Evolutionary conservation across 208 protist genomes (phyloP).

Genomic region (Wallacemonas rigidus): DNA sequence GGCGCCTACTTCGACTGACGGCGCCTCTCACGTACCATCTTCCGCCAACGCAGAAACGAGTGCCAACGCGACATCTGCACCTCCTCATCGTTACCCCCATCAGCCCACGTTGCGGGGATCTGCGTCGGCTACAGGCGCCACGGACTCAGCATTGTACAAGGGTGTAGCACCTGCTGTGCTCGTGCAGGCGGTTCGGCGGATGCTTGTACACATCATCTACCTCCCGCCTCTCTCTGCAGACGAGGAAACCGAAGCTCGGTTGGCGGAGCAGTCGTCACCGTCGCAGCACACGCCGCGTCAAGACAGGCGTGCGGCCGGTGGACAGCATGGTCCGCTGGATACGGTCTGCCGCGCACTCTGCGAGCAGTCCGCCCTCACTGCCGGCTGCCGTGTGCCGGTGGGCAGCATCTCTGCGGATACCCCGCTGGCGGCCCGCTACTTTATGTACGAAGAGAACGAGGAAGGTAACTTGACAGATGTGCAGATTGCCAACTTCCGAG

Average conservation of each 20-base stretch:
- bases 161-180: constrained; percentile 4
- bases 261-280: neutral
- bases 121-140: neutral
- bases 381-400: neutral
- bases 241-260: neutral
- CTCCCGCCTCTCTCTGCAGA: neutral
- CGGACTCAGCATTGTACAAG: neutral
- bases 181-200: constrained; percentile 5
- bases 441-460: neutral
- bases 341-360: neutral
- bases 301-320: neutral
- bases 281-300: neutral
- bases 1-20: neutral
- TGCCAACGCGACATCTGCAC: neutral
- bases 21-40: neutral
- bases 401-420: neutral
- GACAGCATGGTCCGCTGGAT: neutral
- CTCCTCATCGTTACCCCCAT: neutral
- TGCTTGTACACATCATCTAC: constrained; percentile 8
- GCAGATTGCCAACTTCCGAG: constrained; percentile 8
- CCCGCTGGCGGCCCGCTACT: constrained; percentile 4
- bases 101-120: too few relatives aligned
- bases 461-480: neutral
- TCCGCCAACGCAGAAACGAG: too few relatives aligned
- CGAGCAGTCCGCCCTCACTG: neutral